Conservation (phyloP, 2,329 filamentous ascomycete species). For the Zopfia rhizophila region DNA sequence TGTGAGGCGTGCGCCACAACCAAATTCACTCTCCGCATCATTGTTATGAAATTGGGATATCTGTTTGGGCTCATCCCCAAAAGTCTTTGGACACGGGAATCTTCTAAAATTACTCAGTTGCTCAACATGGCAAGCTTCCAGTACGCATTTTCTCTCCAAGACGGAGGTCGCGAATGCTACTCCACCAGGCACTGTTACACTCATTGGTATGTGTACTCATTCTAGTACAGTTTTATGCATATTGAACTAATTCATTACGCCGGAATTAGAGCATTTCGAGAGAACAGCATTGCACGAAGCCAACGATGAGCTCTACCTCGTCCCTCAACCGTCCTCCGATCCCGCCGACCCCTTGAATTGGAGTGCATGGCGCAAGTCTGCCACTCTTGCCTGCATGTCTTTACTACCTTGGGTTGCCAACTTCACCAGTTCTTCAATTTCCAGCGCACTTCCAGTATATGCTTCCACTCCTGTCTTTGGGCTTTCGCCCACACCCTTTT, state of each 20-base stretch:
- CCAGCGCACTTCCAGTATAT: slow-evolving; percentile 50
- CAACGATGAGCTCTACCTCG: slow-evolving; percentile 49
- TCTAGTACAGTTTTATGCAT: not conserved
- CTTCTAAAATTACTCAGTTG: too few species aligned
- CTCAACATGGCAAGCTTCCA: slow-evolving; percentile 45
- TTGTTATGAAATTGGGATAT: too few species aligned
- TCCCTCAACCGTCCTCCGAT: slow-evolving; percentile 52
- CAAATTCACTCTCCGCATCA: too few species aligned
- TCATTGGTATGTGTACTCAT: slow-evolving; percentile 46
- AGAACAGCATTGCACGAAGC: slow-evolving; percentile 41
- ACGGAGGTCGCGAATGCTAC: slow-evolving; percentile 50
- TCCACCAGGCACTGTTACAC: slow-evolving; percentile 52
- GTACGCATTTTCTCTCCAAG: slow-evolving; percentile 52
- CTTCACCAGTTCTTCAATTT: slow-evolving; percentile 48
- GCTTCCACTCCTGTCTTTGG: slow-evolving; percentile 43
- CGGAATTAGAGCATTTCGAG: slow-evolving; percentile 40
- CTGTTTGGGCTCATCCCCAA: too few species aligned
- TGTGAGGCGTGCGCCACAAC: too few species aligned
- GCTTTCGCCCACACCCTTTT: slow-evolving; percentile 41
- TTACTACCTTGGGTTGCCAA: slow-evolving; percentile 52
- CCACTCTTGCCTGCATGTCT: slow-evolving; percentile 50
- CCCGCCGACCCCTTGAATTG: slow-evolving; percentile 56
- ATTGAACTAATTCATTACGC: not conserved
- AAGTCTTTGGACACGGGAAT: too few species aligned
- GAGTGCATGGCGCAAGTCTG: slow-evolving; percentile 47